Evolutionary conservation across 2,329 filamentous ascomycete species (phyloP).

Genomic region (Colletotrichum horii): DNA sequence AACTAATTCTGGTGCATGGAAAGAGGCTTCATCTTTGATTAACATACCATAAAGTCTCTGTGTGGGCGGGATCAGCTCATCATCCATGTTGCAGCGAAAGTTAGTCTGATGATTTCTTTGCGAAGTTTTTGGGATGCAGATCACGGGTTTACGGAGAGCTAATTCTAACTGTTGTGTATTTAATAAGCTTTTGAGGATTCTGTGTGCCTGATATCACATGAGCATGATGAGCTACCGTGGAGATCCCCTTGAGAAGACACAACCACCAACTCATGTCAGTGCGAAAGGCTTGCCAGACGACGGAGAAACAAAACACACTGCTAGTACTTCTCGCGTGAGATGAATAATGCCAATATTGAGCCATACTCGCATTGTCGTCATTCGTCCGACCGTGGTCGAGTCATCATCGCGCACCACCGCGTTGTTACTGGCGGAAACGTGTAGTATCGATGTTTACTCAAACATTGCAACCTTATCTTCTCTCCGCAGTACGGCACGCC

Average conservation of each 20-base stretch:
- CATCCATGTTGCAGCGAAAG: too few relatives aligned
- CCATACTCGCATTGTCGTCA: not conserved
- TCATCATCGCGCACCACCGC: not conserved
- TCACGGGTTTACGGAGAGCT: too few relatives aligned
- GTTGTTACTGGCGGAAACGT: not conserved
- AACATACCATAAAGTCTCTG: fast-evolving
- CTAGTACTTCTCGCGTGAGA: fast-evolving
- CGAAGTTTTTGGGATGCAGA: fast-evolving
- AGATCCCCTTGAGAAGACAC: fast-evolving
- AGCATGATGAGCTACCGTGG: not conserved
- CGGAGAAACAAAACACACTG: fast-evolving
- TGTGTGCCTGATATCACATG: not conserved
- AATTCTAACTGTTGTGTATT: fast-evolving
- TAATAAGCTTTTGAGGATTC: fast-evolving
- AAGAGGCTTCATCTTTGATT: too few relatives aligned
- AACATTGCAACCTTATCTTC: not conserved
- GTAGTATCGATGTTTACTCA: not conserved
- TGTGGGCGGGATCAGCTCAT: too few relatives aligned
- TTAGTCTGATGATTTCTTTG: not conserved
- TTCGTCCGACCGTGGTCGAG: not conserved
- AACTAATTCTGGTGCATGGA: fast-evolving
- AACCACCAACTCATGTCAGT: fast-evolving
- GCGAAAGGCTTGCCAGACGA: too few relatives aligned
- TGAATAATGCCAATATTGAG: not conserved
- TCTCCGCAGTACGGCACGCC: not conserved